A percentile compares a stretch with the other conserved stretches of the same genome.
phyloP scores from a whole-genome alignment of 2,329 filamentous ascomycete genomes.

The Sporothrix luriei region DNA sequence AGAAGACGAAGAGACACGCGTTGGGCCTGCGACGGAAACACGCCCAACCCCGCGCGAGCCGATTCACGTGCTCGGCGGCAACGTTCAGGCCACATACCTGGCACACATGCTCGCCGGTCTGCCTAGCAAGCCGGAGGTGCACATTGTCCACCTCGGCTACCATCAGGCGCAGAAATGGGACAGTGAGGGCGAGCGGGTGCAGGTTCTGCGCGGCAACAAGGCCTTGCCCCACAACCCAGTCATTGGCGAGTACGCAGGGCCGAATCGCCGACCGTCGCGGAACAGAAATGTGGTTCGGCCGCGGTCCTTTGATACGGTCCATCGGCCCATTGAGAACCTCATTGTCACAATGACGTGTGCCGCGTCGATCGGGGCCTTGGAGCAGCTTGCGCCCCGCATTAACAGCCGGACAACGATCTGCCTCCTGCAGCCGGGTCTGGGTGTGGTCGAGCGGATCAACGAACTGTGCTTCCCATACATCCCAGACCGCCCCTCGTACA shows the following conservation, averaged over 20 bases:
- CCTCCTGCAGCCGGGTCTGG: slow-evolving; percentile 60
- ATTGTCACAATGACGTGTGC: slow-evolving; percentile 42
- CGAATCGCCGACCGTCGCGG: too few species aligned
- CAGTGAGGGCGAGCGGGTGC: slow-evolving; percentile 34
- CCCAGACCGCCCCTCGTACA: slow-evolving; percentile 68
- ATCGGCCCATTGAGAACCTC: slow-evolving; percentile 39
- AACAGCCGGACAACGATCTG: slow-evolving; percentile 43
- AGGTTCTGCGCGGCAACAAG: slow-evolving; percentile 25
- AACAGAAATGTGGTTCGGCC: too few species aligned
- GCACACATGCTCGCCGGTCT: slow-evolving; percentile 41
- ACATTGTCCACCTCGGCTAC: slow-evolving; percentile 39
- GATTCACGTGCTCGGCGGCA: slow-evolving; percentile 40
- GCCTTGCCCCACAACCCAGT: slow-evolving; percentile 31
- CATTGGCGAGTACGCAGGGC: slow-evolving; percentile 37
- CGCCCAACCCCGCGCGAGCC: slow-evolving; percentile 34
- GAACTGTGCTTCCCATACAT: slow-evolving; percentile 68
- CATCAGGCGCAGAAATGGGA: slow-evolving; percentile 39
- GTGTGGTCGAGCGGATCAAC: slow-evolving; percentile 78
- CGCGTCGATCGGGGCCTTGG: slow-evolving; percentile 38
- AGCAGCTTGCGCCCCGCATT: slow-evolving; percentile 40
- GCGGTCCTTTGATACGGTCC: neutral
- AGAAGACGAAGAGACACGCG: neutral
- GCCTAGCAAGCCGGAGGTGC: slow-evolving; percentile 40
- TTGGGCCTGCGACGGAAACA: neutral
- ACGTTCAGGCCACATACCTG: slow-evolving; percentile 40